A percentile compares a stretch with the other conserved stretches of the same genome.
These are phyloP conservation scores for Eimeria sp. DNA, from an alignment of 169 alveolate species.

Conservation along the genomic window DNA sequence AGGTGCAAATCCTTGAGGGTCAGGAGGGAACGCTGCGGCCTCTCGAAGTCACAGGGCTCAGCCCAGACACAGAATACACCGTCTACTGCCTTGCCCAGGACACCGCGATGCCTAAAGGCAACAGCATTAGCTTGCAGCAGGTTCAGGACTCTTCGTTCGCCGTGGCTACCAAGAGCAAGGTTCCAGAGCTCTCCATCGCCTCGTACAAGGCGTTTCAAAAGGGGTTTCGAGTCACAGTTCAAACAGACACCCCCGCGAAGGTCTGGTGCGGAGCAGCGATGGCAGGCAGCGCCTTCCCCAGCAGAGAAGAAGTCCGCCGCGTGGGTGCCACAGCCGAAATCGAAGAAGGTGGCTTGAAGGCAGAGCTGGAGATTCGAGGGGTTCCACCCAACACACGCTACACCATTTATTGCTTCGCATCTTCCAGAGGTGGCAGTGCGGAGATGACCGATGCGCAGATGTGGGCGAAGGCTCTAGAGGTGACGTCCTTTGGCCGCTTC, in stretches of 20 bases:
- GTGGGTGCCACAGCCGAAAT: constrained; percentile 85
- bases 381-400: constrained; percentile 87
- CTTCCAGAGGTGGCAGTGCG: constrained; percentile 84
- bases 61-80: constrained; percentile 84
- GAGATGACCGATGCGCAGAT: constrained; percentile 85
- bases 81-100: constrained; percentile 87
- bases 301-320: constrained; percentile 84
- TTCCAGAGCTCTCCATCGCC: constrained; percentile 83
- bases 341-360: constrained; percentile 67
- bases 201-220: constrained; percentile 81
- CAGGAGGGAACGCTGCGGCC: constrained; percentile 70
- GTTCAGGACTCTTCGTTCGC: constrained; percentile 67
- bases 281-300: constrained; percentile 86
- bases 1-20: constrained; percentile 57
- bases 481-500: constrained; percentile 86
- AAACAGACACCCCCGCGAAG: constrained; percentile 86
- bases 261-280: constrained; percentile 88
- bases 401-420: constrained; percentile 86
- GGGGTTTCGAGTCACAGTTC: constrained; percentile 85
- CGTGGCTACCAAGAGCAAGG: constrained; percentile 83
- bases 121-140: constrained; percentile 78
- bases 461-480: constrained; percentile 86
- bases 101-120: constrained; percentile 85
- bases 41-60: constrained; percentile 73
- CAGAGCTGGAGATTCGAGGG: constrained; percentile 83